Evolutionary conservation across 257 asterid genomes (phyloP).

Genomic region (Fraxinus quadrangulata): DNA sequence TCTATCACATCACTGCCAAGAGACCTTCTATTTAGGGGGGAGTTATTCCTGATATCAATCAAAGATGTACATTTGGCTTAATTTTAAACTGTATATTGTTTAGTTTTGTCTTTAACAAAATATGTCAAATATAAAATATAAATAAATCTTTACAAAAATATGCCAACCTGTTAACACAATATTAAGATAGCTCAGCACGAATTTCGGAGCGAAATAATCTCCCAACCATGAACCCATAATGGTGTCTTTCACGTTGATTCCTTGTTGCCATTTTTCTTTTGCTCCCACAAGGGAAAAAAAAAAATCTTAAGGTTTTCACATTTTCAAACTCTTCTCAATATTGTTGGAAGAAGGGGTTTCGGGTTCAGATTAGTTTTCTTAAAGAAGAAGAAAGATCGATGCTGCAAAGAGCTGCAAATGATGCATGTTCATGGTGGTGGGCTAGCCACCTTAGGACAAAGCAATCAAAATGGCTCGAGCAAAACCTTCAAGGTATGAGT

Average conservation of each 20-base stretch:
- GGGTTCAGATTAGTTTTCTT: constrained; percentile 1
- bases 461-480: constrained; percentile 72
- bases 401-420: constrained; percentile 68
- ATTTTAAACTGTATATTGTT: too few relatives aligned
- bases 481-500: constrained; percentile 43
- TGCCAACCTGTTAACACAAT: neutral
- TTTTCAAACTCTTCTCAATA: constrained; percentile 26
- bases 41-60: too few relatives aligned
- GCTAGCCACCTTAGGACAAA: constrained; percentile 65
- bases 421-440: constrained; percentile 72
- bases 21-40: too few relatives aligned
- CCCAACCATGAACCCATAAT: constrained; percentile 27
- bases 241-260: constrained; percentile 22
- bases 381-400: constrained; percentile 15
- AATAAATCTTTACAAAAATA: too few relatives aligned
- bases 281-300: constrained; percentile 9
- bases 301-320: neutral
- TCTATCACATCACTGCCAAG: too few relatives aligned
- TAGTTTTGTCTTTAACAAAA: too few relatives aligned
- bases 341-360: constrained; percentile 4
- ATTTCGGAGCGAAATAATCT: constrained; percentile 51
- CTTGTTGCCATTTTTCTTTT: neutral
- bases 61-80: too few relatives aligned
- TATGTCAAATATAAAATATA: too few relatives aligned
- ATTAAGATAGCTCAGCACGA: constrained; percentile 36